phyloP scores from a whole-genome alignment of 2,329 filamentous ascomycete species.

The Coniochaeta prunicola region DNA sequence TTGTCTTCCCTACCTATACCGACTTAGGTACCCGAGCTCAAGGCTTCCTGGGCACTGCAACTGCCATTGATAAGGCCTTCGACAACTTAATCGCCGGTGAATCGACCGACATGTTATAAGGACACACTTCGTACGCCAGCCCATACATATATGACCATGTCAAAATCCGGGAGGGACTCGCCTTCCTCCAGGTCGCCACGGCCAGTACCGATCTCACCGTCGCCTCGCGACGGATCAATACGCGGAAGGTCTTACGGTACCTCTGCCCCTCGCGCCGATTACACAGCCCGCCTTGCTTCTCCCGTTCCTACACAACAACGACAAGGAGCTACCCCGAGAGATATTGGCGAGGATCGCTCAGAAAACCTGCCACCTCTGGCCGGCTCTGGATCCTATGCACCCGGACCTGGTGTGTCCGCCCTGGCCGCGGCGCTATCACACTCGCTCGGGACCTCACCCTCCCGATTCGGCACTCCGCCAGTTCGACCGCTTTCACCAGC shows the following conservation, averaged over 20 bases:
- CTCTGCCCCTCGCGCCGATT: constrained; percentile 49
- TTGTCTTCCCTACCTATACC: neutral
- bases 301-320: constrained; percentile 30
- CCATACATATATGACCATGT: constrained; percentile 13
- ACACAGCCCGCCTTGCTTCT: constrained; percentile 54
- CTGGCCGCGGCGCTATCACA: constrained; percentile 81
- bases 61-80: neutral
- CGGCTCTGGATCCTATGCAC: constrained; percentile 54
- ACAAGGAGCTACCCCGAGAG: constrained; percentile 3
- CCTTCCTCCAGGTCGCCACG: constrained; percentile 19
- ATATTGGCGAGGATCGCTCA: constrained; percentile 34
- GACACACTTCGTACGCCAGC: neutral
- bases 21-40: neutral
- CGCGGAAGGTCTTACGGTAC: constrained; percentile 39
- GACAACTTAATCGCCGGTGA: neutral
- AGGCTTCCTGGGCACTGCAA: neutral
- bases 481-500: constrained; percentile 52
- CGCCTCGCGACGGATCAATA: constrained; percentile 32
- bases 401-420: constrained; percentile 78
- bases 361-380: constrained; percentile 56
- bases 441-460: constrained; percentile 62
- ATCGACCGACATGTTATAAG: constrained; percentile 11
- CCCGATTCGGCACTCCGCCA: constrained; percentile 61
- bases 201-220: constrained; percentile 35
- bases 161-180: constrained; percentile 17